Percentiles rank a stretch among this genome's conserved stretches.
Evolutionary conservation across 2,329 filamentous ascomycete species (phyloP).

Genomic region (Hymenoscyphus repandus): DNA sequence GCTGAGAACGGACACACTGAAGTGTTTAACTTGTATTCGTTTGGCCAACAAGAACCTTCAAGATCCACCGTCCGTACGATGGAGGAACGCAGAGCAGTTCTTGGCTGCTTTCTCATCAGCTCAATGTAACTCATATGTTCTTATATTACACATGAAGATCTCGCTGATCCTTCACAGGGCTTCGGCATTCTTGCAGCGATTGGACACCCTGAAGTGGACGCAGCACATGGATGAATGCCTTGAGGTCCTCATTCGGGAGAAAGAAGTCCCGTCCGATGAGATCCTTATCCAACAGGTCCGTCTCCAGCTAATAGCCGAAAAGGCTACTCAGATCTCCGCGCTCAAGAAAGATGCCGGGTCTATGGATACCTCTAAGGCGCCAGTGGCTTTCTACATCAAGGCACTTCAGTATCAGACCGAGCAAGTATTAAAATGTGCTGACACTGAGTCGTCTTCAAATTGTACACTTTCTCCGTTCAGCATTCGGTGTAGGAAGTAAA

Average conservation of each 20-base stretch:
- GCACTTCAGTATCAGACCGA: background rate
- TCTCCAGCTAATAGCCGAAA: constrained; percentile 27
- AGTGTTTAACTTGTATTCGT: too few species aligned
- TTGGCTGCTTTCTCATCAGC: constrained; percentile 43
- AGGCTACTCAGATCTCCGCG: background rate
- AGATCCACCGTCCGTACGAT: constrained; percentile 33
- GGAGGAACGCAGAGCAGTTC: constrained; percentile 44
- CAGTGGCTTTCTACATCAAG: background rate
- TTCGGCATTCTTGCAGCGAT: constrained; percentile 39
- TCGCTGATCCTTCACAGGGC: constrained; percentile 27
- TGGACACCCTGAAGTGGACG: constrained; percentile 52
- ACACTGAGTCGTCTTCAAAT: background rate
- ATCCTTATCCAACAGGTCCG: constrained; percentile 40
- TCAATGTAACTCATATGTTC: constrained; percentile 31
- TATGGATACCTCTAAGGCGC: background rate
- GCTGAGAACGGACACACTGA: too few species aligned
- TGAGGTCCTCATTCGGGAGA: constrained; percentile 38
- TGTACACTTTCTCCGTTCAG: background rate
- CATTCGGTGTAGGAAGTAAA: too few species aligned
- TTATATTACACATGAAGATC: constrained; percentile 4
- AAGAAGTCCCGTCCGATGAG: constrained; percentile 45
- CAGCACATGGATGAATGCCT: constrained; percentile 54
- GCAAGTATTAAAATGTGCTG: background rate
- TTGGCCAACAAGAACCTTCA: background rate
- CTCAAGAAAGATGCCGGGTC: background rate